Percentiles rank a stretch among this genome's conserved stretches.
Evolutionary conservation across 1,284 basidiomycete species (phyloP).

Genomic region (Coniferiporia weirii): DNA sequence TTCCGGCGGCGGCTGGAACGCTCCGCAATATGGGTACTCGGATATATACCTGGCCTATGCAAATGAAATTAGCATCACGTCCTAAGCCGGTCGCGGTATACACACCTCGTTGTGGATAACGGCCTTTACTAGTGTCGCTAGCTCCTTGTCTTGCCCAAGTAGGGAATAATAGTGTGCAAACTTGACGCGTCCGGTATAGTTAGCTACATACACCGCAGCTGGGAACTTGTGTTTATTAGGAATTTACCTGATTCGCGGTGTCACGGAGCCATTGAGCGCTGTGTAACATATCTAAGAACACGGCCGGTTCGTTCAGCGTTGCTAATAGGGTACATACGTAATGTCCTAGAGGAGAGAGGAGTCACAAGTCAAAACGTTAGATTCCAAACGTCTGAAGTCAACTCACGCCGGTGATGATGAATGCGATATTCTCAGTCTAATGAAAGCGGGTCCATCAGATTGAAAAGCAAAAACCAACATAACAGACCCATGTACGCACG

Average conservation of each 20-base stretch:
- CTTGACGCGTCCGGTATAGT: slow-evolving; percentile 28
- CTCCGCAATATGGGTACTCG: slow-evolving; percentile 68
- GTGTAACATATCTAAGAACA: background rate
- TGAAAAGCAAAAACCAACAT: too few species aligned
- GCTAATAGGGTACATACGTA: slow-evolving; percentile 35
- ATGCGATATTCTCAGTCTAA: slow-evolving; percentile 61
- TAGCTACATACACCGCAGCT: slow-evolving; percentile 1
- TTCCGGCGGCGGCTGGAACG: slow-evolving; percentile 73
- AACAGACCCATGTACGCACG: slow-evolving; percentile 30
- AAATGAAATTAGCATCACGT: background rate
- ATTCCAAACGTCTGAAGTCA: background rate
- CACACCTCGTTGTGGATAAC: slow-evolving; percentile 64
- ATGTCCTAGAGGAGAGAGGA: slow-evolving; percentile 46
- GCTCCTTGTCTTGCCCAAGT: slow-evolving; percentile 48
- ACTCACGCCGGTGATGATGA: slow-evolving; percentile 68
- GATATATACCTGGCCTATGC: slow-evolving; percentile 57
- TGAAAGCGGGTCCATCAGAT: slow-evolving; percentile 16
- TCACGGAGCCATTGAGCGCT: slow-evolving; percentile 56
- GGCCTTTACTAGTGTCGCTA: slow-evolving; percentile 62
- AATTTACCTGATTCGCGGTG: slow-evolving; percentile 63
- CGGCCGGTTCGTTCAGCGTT: background rate
- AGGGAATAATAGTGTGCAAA: slow-evolving; percentile 64
- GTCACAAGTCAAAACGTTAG: slow-evolving; percentile 2
- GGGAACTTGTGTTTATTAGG: background rate
- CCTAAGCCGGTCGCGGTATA: background rate